Evolutionary conservation across 495 filamentous ascomycete species (phyloP).

Genomic region (Hypomontagnella submonticulosa): DNA sequence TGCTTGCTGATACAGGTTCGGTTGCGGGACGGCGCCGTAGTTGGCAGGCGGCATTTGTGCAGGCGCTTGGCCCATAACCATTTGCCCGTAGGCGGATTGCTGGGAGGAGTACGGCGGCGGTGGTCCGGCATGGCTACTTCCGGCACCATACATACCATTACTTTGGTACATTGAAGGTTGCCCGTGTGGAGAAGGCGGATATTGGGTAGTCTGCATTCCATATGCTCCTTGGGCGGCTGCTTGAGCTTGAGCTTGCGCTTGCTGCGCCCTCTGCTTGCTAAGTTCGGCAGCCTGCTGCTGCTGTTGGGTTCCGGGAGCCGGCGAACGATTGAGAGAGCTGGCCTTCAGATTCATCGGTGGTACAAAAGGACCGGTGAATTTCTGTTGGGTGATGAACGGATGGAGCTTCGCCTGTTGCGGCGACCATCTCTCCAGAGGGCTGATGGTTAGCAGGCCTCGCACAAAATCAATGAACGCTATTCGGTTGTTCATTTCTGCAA

Average conservation of each 20-base stretch:
- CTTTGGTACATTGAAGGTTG: conserved; percentile 79
- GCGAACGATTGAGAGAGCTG: conserved; percentile 81
- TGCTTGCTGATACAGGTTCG: conserved; percentile 86
- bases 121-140: conserved; percentile 69
- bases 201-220: conserved; percentile 57
- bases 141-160: conserved; percentile 77
- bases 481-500: conserved; percentile 94
- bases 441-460: conserved; percentile 92
- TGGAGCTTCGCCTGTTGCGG: conserved; percentile 97
- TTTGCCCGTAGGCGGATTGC: conserved; percentile 75
- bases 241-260: conserved; percentile 72
- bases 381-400: conserved; percentile 98
- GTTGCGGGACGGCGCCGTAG: conserved; percentile 66
- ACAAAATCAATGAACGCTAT: conserved; percentile 99
- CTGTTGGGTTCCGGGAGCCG: conserved; percentile 95
- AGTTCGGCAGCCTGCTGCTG: conserved; percentile 93
- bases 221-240: conserved; percentile 64
- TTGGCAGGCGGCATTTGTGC: conserved; percentile 75
- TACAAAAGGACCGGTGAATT: conserved; percentile 94
- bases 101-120: conserved; percentile 89
- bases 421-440: conserved; percentile 96
- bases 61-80: conserved; percentile 74
- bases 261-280: conserved; percentile 86
- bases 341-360: conserved; percentile 98
- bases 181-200: conserved; percentile 52